These are phyloP conservation scores for Cercospora citrullina DNA, from an alignment of 2,329 filamentous ascomycete species.

Conservation along the genomic window DNA sequence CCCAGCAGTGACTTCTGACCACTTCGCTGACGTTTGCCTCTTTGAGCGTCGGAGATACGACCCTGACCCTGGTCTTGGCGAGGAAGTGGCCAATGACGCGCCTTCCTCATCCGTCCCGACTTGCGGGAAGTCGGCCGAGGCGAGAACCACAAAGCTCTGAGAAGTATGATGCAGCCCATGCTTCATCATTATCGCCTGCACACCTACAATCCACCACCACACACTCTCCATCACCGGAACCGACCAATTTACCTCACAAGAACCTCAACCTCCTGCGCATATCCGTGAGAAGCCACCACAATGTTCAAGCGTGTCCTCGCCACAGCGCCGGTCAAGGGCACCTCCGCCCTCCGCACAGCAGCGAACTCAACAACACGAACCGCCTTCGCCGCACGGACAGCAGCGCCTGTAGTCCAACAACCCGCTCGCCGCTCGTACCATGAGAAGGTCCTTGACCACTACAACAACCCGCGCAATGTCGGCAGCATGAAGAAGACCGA, in stretches of 20 bases:
- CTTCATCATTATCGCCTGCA: neutral
- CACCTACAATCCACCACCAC: constrained; percentile 10
- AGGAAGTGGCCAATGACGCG: neutral
- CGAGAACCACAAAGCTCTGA: constrained; percentile 14
- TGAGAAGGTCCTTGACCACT: constrained; percentile 77
- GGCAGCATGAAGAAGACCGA: constrained; percentile 79
- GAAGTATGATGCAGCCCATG: constrained; percentile 11
- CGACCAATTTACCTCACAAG: neutral
- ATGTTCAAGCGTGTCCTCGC: constrained; percentile 62
- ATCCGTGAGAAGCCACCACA: constrained; percentile 27
- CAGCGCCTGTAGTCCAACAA: constrained; percentile 43
- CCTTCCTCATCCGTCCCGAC: neutral
- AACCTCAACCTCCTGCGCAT: neutral
- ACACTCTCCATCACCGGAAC: constrained; percentile 10
- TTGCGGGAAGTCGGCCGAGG: neutral
- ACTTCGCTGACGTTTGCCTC: constrained; percentile 2
- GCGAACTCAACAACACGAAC: constrained; percentile 51
- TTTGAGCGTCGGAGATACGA: constrained; percentile 3
- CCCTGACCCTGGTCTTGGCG: neutral
- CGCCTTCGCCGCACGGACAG: constrained; percentile 45
- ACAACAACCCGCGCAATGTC: constrained; percentile 76
- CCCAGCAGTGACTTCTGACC: neutral
- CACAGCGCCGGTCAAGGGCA: constrained; percentile 54
- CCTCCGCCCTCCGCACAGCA: constrained; percentile 52
- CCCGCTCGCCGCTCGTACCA: constrained; percentile 57